Conservation (phyloP, 2,329 filamentous ascomycete species). For the Fusarium heterosporum region DNA sequence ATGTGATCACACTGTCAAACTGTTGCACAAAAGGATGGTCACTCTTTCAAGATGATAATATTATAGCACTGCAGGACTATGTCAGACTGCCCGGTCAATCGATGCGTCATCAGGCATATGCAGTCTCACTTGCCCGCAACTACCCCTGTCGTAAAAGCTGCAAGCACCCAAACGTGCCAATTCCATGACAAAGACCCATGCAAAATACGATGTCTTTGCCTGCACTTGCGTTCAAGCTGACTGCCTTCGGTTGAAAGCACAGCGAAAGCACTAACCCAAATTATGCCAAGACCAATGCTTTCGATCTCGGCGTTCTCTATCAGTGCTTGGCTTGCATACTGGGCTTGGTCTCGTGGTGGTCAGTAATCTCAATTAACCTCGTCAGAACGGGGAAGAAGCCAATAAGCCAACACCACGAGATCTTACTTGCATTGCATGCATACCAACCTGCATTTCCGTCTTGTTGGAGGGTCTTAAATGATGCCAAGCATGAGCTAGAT, state of each 20-base stretch:
- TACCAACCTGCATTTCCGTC: constrained; percentile 1
- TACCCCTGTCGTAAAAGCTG: constrained; percentile 3
- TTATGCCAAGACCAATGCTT: too few species aligned
- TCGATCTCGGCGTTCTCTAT: too few species aligned
- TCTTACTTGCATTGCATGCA: constrained; percentile 3
- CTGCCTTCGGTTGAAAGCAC: too few species aligned
- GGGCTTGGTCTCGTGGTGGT: not conserved
- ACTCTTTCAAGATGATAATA: not conserved
- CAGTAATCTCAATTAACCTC: not conserved
- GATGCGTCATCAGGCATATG: constrained; percentile 17
- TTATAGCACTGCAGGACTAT: too few species aligned
- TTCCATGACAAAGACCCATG: not conserved
- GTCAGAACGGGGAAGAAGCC: not conserved
- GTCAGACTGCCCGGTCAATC: not conserved
- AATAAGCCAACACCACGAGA: constrained; percentile 25
- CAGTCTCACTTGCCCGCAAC: not conserved
- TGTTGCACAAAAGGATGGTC: not conserved
- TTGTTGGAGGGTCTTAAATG: not conserved
- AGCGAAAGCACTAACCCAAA: too few species aligned
- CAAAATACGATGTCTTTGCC: not conserved
- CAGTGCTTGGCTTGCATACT: not conserved
- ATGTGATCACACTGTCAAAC: not conserved
- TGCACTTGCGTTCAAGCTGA: not conserved
- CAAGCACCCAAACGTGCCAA: not conserved
- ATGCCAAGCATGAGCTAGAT: not conserved